Conservation (phyloP, 805 yeast genomes). For the Blastobotrys muscicola region DNA sequence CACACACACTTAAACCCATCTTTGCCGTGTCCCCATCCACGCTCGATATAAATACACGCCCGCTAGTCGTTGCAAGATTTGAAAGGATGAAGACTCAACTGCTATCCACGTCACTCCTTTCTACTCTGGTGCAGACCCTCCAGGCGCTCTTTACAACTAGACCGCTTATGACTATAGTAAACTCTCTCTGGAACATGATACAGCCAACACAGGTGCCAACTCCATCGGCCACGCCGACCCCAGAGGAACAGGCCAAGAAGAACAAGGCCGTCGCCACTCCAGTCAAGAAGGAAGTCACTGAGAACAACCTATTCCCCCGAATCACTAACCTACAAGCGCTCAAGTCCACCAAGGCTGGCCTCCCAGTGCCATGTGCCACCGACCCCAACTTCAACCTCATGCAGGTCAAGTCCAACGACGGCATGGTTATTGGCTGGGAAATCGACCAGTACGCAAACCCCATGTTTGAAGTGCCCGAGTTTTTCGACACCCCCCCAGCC, state of each 20-base stretch:
- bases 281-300: background rate
- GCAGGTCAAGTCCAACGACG: conserved; percentile 10
- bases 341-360: conserved; percentile 2
- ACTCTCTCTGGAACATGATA: too few relatives aligned
- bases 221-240: background rate
- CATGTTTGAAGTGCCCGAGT: background rate
- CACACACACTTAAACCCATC: too few relatives aligned
- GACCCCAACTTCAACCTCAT: conserved; percentile 13
- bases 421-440: conserved; percentile 17
- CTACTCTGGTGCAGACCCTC: too few relatives aligned
- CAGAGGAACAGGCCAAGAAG: background rate
- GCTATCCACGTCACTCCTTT: too few relatives aligned
- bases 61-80: too few relatives aligned
- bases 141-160: too few relatives aligned
- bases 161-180: too few relatives aligned
- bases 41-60: too few relatives aligned
- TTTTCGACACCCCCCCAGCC: background rate
- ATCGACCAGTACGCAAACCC: conserved; percentile 1
- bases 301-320: conserved; percentile 3
- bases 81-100: too few relatives aligned
- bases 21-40: too few relatives aligned
- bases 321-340: too few relatives aligned
- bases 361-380: conserved; percentile 19
- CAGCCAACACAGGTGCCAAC: background rate
- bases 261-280: background rate